Percentiles rank a stretch among this genome's conserved stretches.
These are phyloP conservation scores for Streptanthus diversifolius DNA, from an alignment of 345 rosid species.

Conservation along the genomic window DNA sequence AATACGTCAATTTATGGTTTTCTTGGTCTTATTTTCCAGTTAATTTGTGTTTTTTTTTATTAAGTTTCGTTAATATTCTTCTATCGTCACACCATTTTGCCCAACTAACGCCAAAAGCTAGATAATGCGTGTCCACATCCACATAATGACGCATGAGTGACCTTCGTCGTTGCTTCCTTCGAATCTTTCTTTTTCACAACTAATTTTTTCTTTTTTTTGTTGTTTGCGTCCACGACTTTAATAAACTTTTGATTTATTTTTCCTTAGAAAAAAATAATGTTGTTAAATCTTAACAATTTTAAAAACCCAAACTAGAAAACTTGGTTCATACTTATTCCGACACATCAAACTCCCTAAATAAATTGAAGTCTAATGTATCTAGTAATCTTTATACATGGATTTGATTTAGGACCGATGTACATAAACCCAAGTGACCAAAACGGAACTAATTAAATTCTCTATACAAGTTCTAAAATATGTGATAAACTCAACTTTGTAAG, in stretches of 20 bases:
- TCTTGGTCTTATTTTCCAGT: background rate
- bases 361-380: background rate
- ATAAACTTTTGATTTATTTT: background rate
- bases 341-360: background rate
- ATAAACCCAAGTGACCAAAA: background rate
- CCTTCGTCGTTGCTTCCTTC: conserved; percentile 35
- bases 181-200: conserved; percentile 4
- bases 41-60: background rate
- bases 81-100: conserved; percentile 10
- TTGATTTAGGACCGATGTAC: background rate
- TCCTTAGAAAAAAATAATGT: background rate
- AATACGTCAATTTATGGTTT: background rate
- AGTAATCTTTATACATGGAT: background rate
- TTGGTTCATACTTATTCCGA: background rate
- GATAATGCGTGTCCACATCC: conserved; percentile 10
- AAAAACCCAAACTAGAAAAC: background rate
- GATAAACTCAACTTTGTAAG: background rate
- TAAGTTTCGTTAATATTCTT: background rate
- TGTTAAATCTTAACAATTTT: background rate
- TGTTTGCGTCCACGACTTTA: conserved; percentile 9
- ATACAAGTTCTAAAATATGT: background rate
- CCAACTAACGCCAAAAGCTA: conserved; percentile 10
- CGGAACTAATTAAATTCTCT: background rate
- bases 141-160: conserved; percentile 22
- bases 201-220: background rate